Evolutionary conservation across 176 grass and related monocot species (phyloP), one percentile per base, ranked within the genome.

Genomic region (Oryza officinalis): DNA sequence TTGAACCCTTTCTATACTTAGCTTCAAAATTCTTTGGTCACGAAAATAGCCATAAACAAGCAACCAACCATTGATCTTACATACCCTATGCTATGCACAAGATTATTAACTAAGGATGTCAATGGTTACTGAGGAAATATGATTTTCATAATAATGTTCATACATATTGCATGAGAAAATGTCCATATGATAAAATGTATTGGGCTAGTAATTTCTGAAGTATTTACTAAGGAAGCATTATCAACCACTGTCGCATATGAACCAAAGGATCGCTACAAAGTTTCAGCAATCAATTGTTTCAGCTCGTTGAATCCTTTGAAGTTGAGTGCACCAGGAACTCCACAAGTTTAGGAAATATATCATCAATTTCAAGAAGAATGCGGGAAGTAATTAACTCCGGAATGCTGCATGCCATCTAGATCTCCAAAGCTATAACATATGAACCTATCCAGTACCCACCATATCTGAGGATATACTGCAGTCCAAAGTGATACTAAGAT

Each of bases 81-180:
- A 52, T 61, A 13, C 41, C 60, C 4, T 27, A 65, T 50, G 10
- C 49, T 57, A 75, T 3, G 23, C 82, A 43, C 11, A 43, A 54
- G 22, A 67, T 30, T 31, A 59, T 67, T 67, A 40, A 32, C 44
- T 45, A 76, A 46, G 50, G 5, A 46, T 13, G 1, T 43, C 45
- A 44, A 25, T 75, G 20, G 28, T 87, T 75, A 69, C 27, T 6
- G 63, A 68, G 43, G 46, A 68, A 75, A 60, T 38, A 75, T 25
- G 5, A 13, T 44, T 69, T 81, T 47, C 13, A 27, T 50, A 69
- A 25, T 37, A 35, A 12, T 59, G 63, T 1, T 4, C 13, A 0
- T 78, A 31, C 37, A 22, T 2, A 61, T 4, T 10, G 41, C n/a
- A 52, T 28, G 25, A 38, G 13, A 65, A 66, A 35, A 80, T 45